Evolutionary conservation across 805 yeast genomes (phyloP).

Genomic region (Pichia gijzeniarum): DNA sequence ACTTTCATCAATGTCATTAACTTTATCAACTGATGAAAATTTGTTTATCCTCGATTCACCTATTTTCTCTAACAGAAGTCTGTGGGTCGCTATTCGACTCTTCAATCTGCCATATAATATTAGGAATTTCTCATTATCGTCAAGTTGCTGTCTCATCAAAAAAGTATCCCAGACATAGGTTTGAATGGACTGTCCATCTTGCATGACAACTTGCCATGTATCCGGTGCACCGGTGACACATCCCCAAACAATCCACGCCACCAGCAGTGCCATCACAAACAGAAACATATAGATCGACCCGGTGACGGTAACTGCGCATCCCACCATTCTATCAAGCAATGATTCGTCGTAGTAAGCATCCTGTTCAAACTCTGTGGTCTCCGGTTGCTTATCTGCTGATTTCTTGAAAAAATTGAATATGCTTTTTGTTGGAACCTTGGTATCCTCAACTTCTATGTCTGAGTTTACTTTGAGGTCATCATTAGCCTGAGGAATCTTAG

Average conservation of each 20-base stretch:
- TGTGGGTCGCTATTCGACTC: constrained; percentile 26
- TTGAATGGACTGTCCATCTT: constrained; percentile 37
- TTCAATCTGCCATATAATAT: constrained; percentile 24
- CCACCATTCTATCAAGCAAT: constrained; percentile 12
- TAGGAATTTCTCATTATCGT: constrained; percentile 25
- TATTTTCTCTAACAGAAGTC: constrained; percentile 11
- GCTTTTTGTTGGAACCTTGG: too few relatives aligned
- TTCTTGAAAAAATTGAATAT: too few relatives aligned
- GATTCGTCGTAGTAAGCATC: constrained; percentile 6
- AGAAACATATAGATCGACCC: constrained; percentile 21
- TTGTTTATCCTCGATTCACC: not conserved
- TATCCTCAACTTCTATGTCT: too few relatives aligned
- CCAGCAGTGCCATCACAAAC: constrained; percentile 22
- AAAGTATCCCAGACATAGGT: constrained; percentile 35
- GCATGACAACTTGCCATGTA: constrained; percentile 37
- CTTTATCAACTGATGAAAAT: too few relatives aligned
- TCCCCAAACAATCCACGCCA: constrained; percentile 21
- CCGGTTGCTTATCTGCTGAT: not conserved
- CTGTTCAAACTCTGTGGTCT: too few relatives aligned
- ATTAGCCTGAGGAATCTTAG: too few relatives aligned
- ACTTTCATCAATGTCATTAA: constrained; percentile 9
- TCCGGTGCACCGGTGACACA: constrained; percentile 26
- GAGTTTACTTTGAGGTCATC: too few relatives aligned
- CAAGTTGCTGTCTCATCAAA: constrained; percentile 35
- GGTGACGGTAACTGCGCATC: constrained; percentile 13